phyloP scores from a whole-genome alignment of 345 rosid genomes.

The Clarkia xantiana region DNA sequence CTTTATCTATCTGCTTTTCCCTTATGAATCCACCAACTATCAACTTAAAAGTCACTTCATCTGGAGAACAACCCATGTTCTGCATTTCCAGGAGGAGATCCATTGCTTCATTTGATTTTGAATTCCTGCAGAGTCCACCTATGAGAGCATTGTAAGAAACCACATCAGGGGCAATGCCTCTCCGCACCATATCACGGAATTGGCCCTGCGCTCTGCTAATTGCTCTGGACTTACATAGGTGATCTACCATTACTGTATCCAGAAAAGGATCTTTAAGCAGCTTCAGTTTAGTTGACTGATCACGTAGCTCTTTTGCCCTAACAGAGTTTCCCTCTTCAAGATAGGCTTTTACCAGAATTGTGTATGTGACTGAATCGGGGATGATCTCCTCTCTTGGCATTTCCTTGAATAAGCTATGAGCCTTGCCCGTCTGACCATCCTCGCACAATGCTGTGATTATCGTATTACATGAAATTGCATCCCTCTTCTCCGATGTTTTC shows the following conservation, averaged over 20 bases:
- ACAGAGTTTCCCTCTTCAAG: conserved; percentile 47
- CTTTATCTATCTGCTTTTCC: conserved; percentile 42
- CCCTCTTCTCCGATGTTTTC: conserved; percentile 51
- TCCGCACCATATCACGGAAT: conserved; percentile 67
- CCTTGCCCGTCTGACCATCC: conserved; percentile 26
- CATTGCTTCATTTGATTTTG: conserved; percentile 47
- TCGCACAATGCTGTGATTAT: conserved; percentile 50
- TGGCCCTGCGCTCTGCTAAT: conserved; percentile 41
- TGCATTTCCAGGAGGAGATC: conserved; percentile 62
- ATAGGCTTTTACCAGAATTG: conserved; percentile 56
- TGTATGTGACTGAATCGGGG: conserved; percentile 63
- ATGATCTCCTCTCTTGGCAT: conserved; percentile 48
- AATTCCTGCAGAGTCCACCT: conserved; percentile 57
- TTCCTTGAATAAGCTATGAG: conserved; percentile 55
- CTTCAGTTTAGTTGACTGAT: conserved; percentile 50
- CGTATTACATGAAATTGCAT: conserved; percentile 75
- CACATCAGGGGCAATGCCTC: conserved; percentile 56
- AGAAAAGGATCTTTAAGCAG: conserved; percentile 57
- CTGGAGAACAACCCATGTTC: conserved; percentile 47
- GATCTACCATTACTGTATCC: conserved; percentile 68
- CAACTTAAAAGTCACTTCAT: conserved; percentile 70
- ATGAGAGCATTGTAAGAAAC: conserved; percentile 73
- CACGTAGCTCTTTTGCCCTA: conserved; percentile 49
- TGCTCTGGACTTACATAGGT: conserved; percentile 63
- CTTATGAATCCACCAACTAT: conserved; percentile 61